A percentile compares a stretch with the other conserved stretches of the same genome.
Conservation (phyloP, 2,329 filamentous ascomycete genomes). For the Passalora sequoiae region DNA sequence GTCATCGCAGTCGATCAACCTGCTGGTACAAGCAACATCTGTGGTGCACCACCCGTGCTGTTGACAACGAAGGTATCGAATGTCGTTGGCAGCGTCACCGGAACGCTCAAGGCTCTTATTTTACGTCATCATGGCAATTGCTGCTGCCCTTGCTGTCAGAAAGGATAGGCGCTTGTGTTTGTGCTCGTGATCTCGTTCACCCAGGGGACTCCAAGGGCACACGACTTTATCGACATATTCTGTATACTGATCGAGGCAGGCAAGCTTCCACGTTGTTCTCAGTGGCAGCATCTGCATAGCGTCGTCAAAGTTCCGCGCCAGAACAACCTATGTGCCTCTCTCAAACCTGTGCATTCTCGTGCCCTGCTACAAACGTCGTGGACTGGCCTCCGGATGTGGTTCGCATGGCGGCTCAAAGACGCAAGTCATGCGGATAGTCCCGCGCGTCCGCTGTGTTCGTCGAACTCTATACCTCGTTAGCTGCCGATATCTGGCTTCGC, state of each 20-base stretch:
- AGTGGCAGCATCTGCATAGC: too few species aligned
- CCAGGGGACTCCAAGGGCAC: conserved; percentile 37
- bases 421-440: too few species aligned
- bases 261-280: conserved; percentile 39
- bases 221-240: conserved; percentile 39
- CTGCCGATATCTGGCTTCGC: too few species aligned
- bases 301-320: conserved; percentile 40
- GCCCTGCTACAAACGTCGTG: too few species aligned
- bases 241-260: conserved; percentile 37
- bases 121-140: background rate
- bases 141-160: conserved; percentile 19
- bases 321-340: too few species aligned
- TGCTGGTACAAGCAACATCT: conserved; percentile 31
- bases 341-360: too few species aligned
- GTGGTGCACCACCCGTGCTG: conserved; percentile 37
- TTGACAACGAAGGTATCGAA: conserved; percentile 40
- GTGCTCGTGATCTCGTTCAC: conserved; percentile 39
- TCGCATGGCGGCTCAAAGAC: too few species aligned
- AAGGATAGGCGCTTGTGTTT: conserved; percentile 45
- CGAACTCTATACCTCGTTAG: too few species aligned
- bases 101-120: conserved; percentile 35
- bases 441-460: too few species aligned
- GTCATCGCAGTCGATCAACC: conserved; percentile 38
- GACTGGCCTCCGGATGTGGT: too few species aligned
- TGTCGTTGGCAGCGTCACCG: conserved; percentile 41